Evolutionary conservation across 495 filamentous ascomycete genomes (phyloP).

Genomic region (Tuber magnatum): DNA sequence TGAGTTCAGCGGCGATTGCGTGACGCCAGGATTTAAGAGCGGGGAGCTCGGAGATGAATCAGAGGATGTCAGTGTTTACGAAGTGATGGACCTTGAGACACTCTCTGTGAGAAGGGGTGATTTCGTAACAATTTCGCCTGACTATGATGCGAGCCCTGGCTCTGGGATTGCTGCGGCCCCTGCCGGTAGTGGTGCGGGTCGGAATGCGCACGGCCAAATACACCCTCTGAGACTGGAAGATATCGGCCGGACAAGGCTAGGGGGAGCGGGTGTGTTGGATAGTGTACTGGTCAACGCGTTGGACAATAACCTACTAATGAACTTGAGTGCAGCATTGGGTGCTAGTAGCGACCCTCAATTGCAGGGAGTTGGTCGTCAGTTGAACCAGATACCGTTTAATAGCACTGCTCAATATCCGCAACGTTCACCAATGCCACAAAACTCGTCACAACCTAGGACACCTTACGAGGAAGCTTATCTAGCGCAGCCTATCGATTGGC

Average conservation of each 20-base stretch:
- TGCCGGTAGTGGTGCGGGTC: background rate
- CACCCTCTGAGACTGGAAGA: background rate
- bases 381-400: slow-evolving; percentile 30
- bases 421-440: background rate
- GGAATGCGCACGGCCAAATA: background rate
- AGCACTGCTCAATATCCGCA: background rate
- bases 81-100: slow-evolving; percentile 46
- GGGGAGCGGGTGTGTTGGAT: background rate
- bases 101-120: slow-evolving; percentile 47
- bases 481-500: slow-evolving; percentile 44
- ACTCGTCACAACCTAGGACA: background rate
- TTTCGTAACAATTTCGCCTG: slow-evolving; percentile 48
- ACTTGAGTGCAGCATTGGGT: slow-evolving; percentile 31
- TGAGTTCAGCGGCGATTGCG: slow-evolving; percentile 41
- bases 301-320: slow-evolving; percentile 28
- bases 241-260: background rate
- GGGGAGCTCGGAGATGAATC: slow-evolving; percentile 44
- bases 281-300: background rate
- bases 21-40: slow-evolving; percentile 42
- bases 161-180: background rate
- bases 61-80: slow-evolving; percentile 55
- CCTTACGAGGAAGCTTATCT: slow-evolving; percentile 24
- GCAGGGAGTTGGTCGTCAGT: slow-evolving; percentile 29
- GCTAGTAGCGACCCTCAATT: slow-evolving; percentile 32
- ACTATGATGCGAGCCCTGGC: slow-evolving; percentile 4